Conservation (phyloP, 108 stramenopile genomes). For the Thalassiosira profunda region DNA sequence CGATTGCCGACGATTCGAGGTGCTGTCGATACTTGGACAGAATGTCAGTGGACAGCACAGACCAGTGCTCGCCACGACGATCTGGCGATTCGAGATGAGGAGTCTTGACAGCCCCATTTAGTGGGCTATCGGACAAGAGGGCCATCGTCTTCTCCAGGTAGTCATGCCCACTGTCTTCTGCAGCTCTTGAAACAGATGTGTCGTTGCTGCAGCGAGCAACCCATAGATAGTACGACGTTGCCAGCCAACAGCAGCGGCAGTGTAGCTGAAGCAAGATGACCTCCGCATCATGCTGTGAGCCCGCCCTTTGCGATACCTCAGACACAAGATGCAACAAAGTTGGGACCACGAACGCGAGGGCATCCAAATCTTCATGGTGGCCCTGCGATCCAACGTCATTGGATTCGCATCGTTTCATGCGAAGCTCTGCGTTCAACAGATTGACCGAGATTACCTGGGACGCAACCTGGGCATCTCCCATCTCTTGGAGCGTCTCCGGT, state of each 20-base stretch:
- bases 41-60: conserved; percentile 50
- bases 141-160: conserved; percentile 58
- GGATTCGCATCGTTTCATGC: conserved; percentile 65
- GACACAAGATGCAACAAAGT: conserved; percentile 50
- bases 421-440: conserved; percentile 71
- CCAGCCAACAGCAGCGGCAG: conserved; percentile 73
- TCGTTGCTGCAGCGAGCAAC: conserved; percentile 51
- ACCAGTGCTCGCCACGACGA: conserved; percentile 71
- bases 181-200: conserved; percentile 53
- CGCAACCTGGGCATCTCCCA: not conserved
- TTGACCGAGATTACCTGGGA: conserved; percentile 72
- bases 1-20: conserved; percentile 76
- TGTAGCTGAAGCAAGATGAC: conserved; percentile 37
- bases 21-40: conserved; percentile 64
- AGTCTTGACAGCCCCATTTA: conserved; percentile 36
- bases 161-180: conserved; percentile 57
- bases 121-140: conserved; percentile 20
- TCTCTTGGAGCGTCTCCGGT: not conserved
- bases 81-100: conserved; percentile 72
- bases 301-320: conserved; percentile 8
- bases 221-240: conserved; percentile 70
- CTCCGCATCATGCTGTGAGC: too few relatives aligned
- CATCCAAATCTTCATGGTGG: conserved; percentile 58
- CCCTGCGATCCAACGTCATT: conserved; percentile 31
- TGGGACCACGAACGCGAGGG: conserved; percentile 58